Evolutionary conservation across 2,329 filamentous ascomycete species (phyloP).

Genomic region (Nectriaceae sp.): DNA sequence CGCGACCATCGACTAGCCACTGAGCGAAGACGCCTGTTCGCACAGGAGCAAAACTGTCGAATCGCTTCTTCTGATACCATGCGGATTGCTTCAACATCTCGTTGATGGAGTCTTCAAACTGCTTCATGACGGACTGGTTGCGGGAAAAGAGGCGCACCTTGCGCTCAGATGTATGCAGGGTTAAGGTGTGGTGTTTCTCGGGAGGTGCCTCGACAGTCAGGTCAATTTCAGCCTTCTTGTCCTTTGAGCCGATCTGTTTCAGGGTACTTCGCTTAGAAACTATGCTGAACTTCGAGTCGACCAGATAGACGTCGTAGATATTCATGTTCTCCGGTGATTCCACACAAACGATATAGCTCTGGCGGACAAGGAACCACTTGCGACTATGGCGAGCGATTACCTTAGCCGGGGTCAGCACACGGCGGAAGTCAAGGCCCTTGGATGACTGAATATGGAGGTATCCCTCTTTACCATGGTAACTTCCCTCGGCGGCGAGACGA

Average conservation of each 20-base stretch:
- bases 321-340: constrained; percentile 98
- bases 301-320: constrained; percentile 97
- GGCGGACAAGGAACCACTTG: constrained; percentile 97
- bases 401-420: constrained; percentile 75
- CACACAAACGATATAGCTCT: constrained; percentile 98
- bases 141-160: constrained; percentile 89
- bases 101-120: constrained; percentile 91
- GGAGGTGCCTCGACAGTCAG: constrained; percentile 38
- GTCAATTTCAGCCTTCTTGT: constrained; percentile 55
- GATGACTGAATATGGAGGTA: constrained; percentile 89
- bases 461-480: constrained; percentile 97
- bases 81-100: constrained; percentile 81
- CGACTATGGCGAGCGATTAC: constrained; percentile 82
- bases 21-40: constrained; percentile 85
- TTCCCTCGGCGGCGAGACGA: constrained; percentile 89
- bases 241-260: constrained; percentile 56
- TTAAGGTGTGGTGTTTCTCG: constrained; percentile 78
- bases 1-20: constrained; percentile 94
- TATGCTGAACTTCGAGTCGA: constrained; percentile 84
- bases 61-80: constrained; percentile 84
- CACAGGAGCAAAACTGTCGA: constrained; percentile 91
- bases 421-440: constrained; percentile 84
- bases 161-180: constrained; percentile 87
- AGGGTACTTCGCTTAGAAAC: constrained; percentile 69
- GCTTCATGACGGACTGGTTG: constrained; percentile 83